Conservation (phyloP, 2,329 filamentous ascomycete genomes). For the Chrysosporium keratinophilum region DNA sequence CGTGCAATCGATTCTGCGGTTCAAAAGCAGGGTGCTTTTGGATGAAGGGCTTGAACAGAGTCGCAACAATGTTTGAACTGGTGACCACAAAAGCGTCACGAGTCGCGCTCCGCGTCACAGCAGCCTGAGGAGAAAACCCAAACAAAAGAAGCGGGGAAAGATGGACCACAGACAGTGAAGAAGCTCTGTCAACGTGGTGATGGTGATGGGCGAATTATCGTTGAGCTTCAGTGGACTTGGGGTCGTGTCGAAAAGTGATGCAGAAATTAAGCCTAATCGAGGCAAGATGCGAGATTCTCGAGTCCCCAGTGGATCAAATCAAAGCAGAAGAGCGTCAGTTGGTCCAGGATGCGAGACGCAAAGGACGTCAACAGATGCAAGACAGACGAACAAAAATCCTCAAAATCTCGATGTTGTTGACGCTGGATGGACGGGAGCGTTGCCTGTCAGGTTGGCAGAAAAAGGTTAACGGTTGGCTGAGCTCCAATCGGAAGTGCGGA, state of each 20-base stretch:
- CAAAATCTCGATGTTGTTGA: neutral
- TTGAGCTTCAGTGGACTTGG: neutral
- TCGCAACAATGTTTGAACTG: neutral
- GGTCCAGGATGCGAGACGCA: neutral
- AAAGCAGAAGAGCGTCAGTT: neutral
- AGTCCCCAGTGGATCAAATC: neutral
- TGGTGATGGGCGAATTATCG: neutral
- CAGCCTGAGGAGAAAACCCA: neutral
- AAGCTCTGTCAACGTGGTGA: neutral
- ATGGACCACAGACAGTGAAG: neutral
- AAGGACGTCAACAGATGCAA: constrained; percentile 1
- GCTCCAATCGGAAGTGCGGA: constrained; percentile 13
- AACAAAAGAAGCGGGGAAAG: neutral
- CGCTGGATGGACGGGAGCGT: constrained; percentile 2
- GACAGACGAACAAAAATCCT: neutral
- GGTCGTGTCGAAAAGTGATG: neutral
- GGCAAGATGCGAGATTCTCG: neutral
- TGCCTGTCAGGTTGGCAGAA: constrained; percentile 2
- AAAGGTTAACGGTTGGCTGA: constrained; percentile 4
- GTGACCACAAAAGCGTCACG: neutral
- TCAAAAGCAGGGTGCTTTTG: neutral
- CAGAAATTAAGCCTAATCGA: constrained; percentile 1
- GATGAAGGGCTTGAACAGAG: neutral
- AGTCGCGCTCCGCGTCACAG: neutral
- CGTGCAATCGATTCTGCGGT: neutral